Conservation (phyloP, 768 basidiomycete species). For the Mycena filopes region DNA sequence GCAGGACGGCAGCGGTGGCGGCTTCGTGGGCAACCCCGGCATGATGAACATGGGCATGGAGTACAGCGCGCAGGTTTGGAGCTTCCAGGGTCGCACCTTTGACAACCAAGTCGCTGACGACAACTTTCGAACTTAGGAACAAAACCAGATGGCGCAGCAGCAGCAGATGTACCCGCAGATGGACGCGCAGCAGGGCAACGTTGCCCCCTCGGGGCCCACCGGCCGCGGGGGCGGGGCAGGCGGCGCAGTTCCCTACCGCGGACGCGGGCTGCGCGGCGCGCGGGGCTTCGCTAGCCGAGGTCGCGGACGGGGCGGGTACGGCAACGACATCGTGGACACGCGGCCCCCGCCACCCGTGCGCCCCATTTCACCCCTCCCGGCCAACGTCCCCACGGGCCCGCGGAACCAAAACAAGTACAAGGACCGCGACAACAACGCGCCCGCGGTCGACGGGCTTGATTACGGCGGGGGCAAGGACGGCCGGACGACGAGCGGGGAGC, state of each 20-base stretch:
- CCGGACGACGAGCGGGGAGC: constrained; percentile 72
- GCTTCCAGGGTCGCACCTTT: constrained; percentile 39
- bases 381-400: constrained; percentile 88
- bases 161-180: constrained; percentile 78
- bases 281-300: constrained; percentile 54
- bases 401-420: constrained; percentile 92
- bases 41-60: constrained; percentile 85
- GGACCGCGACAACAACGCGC: constrained; percentile 86
- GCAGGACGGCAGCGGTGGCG: constrained; percentile 51
- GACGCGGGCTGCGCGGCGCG: constrained; percentile 52
- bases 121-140: constrained; percentile 63
- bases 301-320: constrained; percentile 57
- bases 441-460: constrained; percentile 89
- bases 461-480: constrained; percentile 75
- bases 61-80: constrained; percentile 81
- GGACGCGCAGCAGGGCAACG: constrained; percentile 51
- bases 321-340: constrained; percentile 43
- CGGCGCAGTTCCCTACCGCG: constrained; percentile 52
- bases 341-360: constrained; percentile 69
- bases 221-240: constrained; percentile 52
- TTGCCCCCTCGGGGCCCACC: constrained; percentile 41
- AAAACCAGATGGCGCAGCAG: constrained; percentile 56
- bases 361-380: constrained; percentile 86
- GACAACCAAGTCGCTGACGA: constrained; percentile 32
- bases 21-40: constrained; percentile 53